Percentiles rank a stretch among this genome's conserved stretches.
Evolutionary conservation across 129 eudicot species (phyloP).

Genomic region (Arctium minus): DNA sequence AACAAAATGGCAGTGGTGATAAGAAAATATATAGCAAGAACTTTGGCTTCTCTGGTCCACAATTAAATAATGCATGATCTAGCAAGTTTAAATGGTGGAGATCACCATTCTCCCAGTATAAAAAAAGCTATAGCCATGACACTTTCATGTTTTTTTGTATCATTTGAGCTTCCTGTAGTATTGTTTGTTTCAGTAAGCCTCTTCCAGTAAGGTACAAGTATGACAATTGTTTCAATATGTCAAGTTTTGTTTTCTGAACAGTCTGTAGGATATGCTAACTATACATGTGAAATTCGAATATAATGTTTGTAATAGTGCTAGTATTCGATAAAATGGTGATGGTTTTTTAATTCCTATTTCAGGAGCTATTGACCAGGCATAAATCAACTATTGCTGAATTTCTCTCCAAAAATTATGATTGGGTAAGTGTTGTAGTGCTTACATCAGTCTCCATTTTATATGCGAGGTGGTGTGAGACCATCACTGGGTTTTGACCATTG

Average conservation of each 20-base stretch:
- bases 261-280: background rate
- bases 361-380: constrained; percentile 92
- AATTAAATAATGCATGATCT: no score
- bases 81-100: no score
- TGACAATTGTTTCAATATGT: background rate
- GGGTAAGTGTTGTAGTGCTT: constrained; percentile 41
- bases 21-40: no score
- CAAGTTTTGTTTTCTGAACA: background rate
- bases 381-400: constrained; percentile 89
- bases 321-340: constrained; percentile 7
- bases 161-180: background rate
- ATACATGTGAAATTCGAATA: background rate
- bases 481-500: background rate
- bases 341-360: constrained; percentile 21
- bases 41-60: no score
- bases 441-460: background rate
- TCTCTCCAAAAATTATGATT: constrained; percentile 77
- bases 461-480: background rate
- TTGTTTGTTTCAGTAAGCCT: background rate
- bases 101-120: background rate
- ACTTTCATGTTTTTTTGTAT: background rate
- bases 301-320: background rate
- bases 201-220: background rate
- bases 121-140: background rate
- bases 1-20: no score